These are phyloP conservation scores for Phytophthora citrophthora DNA, from an alignment of 352 stramenopile species.

Conservation along the genomic window DNA sequence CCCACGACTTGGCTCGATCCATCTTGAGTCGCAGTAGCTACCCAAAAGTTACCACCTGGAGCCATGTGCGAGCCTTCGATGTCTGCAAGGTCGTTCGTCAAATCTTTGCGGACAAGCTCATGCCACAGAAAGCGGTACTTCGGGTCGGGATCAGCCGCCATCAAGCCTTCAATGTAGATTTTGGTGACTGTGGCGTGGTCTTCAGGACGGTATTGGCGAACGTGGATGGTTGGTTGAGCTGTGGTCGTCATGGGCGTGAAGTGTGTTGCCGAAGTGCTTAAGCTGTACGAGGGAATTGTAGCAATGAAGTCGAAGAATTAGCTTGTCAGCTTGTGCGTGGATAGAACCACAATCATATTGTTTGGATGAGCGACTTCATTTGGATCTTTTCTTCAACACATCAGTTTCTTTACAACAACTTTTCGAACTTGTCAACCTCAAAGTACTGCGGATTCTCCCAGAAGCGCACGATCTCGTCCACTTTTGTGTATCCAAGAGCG, in stretches of 20 bases:
- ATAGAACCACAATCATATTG: background rate
- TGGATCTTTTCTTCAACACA: background rate
- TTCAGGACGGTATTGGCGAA: slow-evolving; percentile 27
- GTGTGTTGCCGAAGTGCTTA: background rate
- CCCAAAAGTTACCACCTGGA: slow-evolving; percentile 34
- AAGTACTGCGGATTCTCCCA: slow-evolving; percentile 27
- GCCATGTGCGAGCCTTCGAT: slow-evolving; percentile 22
- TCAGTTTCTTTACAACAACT: slow-evolving; percentile 20
- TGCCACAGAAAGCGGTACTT: slow-evolving; percentile 6
- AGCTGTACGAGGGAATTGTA: no score
- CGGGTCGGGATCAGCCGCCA: slow-evolving; percentile 4
- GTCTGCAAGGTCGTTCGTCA: slow-evolving; percentile 14
- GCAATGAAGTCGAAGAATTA: slow-evolving; percentile 1
- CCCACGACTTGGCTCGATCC: slow-evolving; percentile 19
- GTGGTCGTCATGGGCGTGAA: background rate
- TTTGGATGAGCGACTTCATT: slow-evolving; percentile 5
- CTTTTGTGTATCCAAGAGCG: slow-evolving; percentile 24
- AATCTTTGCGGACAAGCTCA: slow-evolving; percentile 2
- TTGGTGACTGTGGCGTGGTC: slow-evolving; percentile 28
- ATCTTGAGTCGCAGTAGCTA: slow-evolving; percentile 14
- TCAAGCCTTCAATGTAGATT: slow-evolving; percentile 9
- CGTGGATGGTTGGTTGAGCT: slow-evolving; percentile 1
- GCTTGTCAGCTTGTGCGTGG: no score
- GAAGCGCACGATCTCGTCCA: slow-evolving; percentile 13
- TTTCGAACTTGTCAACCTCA: slow-evolving; percentile 23